Evolutionary conservation across 306 rosid genomes (phyloP), one percentile per base, ranked within the genome.

Genomic region (Vigna hirtella): DNA sequence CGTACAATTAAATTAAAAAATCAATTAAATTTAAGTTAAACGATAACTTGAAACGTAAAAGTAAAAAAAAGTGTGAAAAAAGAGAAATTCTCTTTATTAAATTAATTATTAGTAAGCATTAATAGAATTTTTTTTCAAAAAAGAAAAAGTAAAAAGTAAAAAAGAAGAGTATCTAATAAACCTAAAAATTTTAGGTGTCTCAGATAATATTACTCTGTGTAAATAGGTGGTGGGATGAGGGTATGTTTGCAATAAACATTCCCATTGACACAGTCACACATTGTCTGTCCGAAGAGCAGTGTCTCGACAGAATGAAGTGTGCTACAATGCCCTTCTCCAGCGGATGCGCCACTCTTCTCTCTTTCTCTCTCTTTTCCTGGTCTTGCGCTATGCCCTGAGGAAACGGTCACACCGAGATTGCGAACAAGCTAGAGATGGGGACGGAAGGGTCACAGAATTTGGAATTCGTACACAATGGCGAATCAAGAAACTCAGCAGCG

Each of bases 401-500:
- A 81, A 81, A 53, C 90, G 64, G 70, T 74, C 75, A 26, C 77
- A 30, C 17, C 1, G 15, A 57, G 70, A 74, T 28, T 72, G 53
- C 50, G 36, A 43, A 36, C 47, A 20, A 53, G 36, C 45, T 47
- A 34, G 48, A 58, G 81, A 71, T 57, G 73, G 67, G 11, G 64
- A 53, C 51, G 38, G 53, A 64, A 9, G 62, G 16, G 53, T 1
- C 5, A 34, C 15, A 26, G 7, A 18, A 2, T 24, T 63, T 16
- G 18, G 30, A 70, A 68, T n/a, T 47, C 70, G 26, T 0, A 0
- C 68, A 59, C 69, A 43, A 93, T 90, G 97, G 79, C 82, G 40
- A 77, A 77, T 62, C 83, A 90, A 7, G 92, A 92, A 16, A 15
- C 89, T 5, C 85, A 84, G 57, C 86, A 79, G 30, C 85, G 77